Percentiles rank a stretch among this genome's conserved stretches.
phyloP scores from a whole-genome alignment of 2,329 filamentous ascomycete species.

The Rugonectria rugulosa region DNA sequence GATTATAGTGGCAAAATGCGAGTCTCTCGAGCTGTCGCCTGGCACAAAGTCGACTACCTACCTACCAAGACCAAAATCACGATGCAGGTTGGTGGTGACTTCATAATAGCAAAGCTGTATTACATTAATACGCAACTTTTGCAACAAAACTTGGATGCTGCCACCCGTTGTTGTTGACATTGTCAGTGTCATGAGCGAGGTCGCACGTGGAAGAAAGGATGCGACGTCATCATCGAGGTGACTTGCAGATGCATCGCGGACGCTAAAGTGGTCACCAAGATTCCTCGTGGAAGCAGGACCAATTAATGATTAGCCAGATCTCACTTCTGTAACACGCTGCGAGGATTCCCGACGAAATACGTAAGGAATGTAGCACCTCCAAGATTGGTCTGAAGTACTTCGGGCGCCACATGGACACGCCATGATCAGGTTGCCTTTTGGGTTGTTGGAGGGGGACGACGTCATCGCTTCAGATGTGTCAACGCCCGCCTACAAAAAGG shows the following conservation, averaged over 20 bases:
- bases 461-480: conserved; percentile 31
- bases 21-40: no score
- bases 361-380: background rate
- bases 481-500: conserved; percentile 34
- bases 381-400: conserved; percentile 2
- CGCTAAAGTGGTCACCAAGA: background rate
- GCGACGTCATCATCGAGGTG: conserved; percentile 4
- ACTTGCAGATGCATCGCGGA: background rate
- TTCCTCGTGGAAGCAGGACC: background rate
- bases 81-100: no score
- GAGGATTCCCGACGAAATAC: background rate
- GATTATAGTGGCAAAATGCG: no score
- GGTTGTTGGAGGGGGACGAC: conserved; percentile 29
- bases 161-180: background rate
- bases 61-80: no score
- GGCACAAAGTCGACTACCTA: background rate
- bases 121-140: no score
- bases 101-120: no score
- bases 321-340: background rate
- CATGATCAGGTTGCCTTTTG: conserved; percentile 28
- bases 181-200: background rate
- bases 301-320: background rate
- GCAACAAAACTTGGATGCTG: background rate
- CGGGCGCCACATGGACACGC: conserved; percentile 27
- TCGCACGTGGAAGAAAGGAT: background rate